A percentile compares a stretch with the other conserved stretches of the same genome.
These are phyloP conservation scores for Alternaria metachromatica DNA, from an alignment of 2,329 filamentous ascomycete genomes.

Conservation along the genomic window DNA sequence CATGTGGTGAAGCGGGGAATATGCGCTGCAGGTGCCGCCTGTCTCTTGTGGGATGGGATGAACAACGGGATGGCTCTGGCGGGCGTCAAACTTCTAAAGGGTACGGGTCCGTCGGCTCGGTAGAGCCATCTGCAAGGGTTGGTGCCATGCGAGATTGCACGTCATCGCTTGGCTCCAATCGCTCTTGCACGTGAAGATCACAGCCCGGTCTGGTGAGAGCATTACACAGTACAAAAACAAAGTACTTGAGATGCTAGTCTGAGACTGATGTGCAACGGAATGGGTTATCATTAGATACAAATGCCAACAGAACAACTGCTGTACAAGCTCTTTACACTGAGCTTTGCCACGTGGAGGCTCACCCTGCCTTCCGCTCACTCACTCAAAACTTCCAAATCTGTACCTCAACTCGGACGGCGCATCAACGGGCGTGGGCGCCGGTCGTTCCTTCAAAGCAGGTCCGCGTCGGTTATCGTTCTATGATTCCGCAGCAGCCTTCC, in stretches of 20 bases:
- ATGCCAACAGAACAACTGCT: neutral
- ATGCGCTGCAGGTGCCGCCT: slow-evolving; percentile 18
- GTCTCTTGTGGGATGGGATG: slow-evolving; percentile 20
- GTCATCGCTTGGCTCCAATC: slow-evolving; percentile 18
- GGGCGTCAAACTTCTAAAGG: slow-evolving; percentile 20
- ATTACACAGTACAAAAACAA: neutral
- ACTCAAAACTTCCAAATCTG: neutral
- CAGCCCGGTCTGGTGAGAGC: neutral
- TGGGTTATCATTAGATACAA: neutral
- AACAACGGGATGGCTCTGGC: slow-evolving; percentile 14
- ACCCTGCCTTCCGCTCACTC: neutral
- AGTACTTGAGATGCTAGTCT: neutral
- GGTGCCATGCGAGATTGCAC: slow-evolving; percentile 8
- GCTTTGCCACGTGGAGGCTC: neutral
- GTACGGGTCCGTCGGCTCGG: slow-evolving; percentile 26
- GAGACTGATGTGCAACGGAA: neutral
- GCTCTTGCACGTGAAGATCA: slow-evolving; percentile 18
- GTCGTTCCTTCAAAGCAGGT: neutral
- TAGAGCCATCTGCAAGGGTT: slow-evolving; percentile 6
- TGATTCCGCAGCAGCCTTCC: slow-evolving; percentile 31
- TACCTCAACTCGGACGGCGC: neutral
- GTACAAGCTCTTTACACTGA: neutral
- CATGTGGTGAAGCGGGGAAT: slow-evolving; percentile 23
- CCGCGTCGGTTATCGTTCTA: slow-evolving; percentile 12
- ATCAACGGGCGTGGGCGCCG: neutral